Evolutionary conservation across 495 filamentous ascomycete genomes (phyloP).

Genomic region (Recurvomyces mirabilis): DNA sequence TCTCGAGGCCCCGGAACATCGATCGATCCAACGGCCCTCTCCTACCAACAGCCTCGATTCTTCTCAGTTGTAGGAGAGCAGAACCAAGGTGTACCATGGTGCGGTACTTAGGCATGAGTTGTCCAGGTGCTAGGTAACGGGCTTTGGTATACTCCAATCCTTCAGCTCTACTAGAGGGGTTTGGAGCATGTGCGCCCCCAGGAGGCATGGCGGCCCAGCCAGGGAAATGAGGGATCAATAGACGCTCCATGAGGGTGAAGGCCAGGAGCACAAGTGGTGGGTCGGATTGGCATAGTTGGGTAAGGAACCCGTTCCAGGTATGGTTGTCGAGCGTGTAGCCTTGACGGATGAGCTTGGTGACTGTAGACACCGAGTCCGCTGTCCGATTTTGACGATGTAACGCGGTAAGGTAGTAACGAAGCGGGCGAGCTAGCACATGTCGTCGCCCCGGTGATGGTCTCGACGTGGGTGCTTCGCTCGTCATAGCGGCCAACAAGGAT

Average conservation of each 20-base stretch:
- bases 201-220: conserved; percentile 44
- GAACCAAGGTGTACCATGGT: conserved; percentile 46
- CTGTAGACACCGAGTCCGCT: conserved; percentile 36
- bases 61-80: conserved; percentile 35
- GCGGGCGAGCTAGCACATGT: conserved; percentile 45
- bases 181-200: conserved; percentile 4
- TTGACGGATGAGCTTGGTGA: conserved; percentile 40
- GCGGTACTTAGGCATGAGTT: conserved; percentile 33
- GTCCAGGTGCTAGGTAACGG: conserved; percentile 36
- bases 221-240: conserved; percentile 62
- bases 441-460: conserved; percentile 45
- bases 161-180: conserved; percentile 24
- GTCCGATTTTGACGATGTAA: conserved; percentile 38
- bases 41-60: conserved; percentile 27
- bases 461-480: too few species aligned
- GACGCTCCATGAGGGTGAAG: conserved; percentile 56
- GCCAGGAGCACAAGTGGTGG: conserved; percentile 33
- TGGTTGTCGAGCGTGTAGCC: conserved; percentile 58
- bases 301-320: conserved; percentile 53
- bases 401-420: conserved; percentile 51
- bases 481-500: too few species aligned
- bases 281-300: conserved; percentile 33
- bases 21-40: background rate
- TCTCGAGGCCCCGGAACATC: conserved; percentile 8
- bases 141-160: conserved; percentile 20